Conservation (phyloP, 2,329 filamentous ascomycete genomes). For the Teratosphaeria destructans region DNA sequence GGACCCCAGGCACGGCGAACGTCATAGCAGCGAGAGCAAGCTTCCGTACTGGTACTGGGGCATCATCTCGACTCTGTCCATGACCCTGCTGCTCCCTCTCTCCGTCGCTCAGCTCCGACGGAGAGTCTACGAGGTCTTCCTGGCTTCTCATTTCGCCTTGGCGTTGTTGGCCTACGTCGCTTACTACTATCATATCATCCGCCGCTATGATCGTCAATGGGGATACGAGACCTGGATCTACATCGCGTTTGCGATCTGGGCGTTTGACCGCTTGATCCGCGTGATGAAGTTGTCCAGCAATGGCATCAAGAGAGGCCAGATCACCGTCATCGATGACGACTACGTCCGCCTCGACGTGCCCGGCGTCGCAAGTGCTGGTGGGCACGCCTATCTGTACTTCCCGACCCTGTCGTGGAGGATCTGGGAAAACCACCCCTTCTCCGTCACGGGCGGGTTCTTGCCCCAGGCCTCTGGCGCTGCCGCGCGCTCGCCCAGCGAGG, state of each 20-base stretch:
- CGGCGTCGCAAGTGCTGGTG: conserved; percentile 11
- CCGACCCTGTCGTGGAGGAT: conserved; percentile 31
- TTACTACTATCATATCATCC: background rate
- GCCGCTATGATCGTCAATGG: background rate
- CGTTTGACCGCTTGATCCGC: background rate
- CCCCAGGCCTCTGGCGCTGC: background rate
- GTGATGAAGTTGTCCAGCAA: background rate
- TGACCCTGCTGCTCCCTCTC: background rate
- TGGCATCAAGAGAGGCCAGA: background rate
- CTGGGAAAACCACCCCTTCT: conserved; percentile 50
- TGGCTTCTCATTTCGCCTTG: background rate
- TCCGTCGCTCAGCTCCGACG: background rate
- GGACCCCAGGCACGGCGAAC: background rate
- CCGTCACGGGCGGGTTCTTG: conserved; percentile 19
- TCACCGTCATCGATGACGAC: background rate
- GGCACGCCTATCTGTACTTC: conserved; percentile 41
- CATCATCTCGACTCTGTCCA: conserved; percentile 8
- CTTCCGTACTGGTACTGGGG: conserved; percentile 8
- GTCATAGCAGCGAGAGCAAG: background rate
- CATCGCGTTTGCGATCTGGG: background rate
- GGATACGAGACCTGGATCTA: background rate
- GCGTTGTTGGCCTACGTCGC: background rate
- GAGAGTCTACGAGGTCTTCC: background rate
- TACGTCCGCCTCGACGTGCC: background rate
- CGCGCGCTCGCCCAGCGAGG: background rate